Base-by-base conservation (phyloP, 2,329 filamentous ascomycete species). In the Phialocephala subalpina region DNA sequence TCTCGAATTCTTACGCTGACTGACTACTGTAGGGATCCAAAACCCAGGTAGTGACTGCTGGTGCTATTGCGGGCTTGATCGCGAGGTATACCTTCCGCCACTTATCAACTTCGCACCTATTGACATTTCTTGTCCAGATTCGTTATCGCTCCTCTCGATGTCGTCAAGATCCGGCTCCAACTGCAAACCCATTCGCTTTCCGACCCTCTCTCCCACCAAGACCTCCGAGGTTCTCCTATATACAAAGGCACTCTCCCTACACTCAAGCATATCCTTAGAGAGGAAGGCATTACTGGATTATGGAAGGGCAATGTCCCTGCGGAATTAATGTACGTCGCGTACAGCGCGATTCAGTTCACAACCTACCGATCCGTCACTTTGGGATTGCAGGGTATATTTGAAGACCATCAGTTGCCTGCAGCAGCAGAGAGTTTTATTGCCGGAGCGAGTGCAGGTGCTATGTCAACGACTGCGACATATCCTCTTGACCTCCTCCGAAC, bases 221-320 rank as follows among this genome's bases (percentile, higher is more conserved):
- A 81, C 66, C 77, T 82, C 14, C 79, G 77, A 61, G 82, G 82
- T 71, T 80, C 82, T 16, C 81, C 82, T 55, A 76, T 84, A 67
- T 92, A 95, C 81, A 93, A 90, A 76, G 93, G 93, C 72, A 93
- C 93, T 0, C 73, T 94, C 47, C 84, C 86, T 12, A 97, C 94
- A 1, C 82, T 97, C 76, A 86, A 85, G 65, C 86, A 90, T 67
- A 98, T 98, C 74, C 78, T 95, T 60, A 83, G 82, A 33, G 84
- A 94, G 74, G 96, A 99, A 78, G 96, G 96, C 49, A 77, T 98
- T 71, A 90, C 91, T 61, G 92, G 89, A 35, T 86, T 99, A 70
- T 99, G 96, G 96, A 98, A 98, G 83, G 96, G 96, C 77, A 99
- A 99, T 77, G 89, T 99, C 66, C 94, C 96, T 45, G 96, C 96